These are phyloP conservation scores for Delonix regia DNA, from an alignment of 306 rosid genomes.

Conservation along the genomic window DNA sequence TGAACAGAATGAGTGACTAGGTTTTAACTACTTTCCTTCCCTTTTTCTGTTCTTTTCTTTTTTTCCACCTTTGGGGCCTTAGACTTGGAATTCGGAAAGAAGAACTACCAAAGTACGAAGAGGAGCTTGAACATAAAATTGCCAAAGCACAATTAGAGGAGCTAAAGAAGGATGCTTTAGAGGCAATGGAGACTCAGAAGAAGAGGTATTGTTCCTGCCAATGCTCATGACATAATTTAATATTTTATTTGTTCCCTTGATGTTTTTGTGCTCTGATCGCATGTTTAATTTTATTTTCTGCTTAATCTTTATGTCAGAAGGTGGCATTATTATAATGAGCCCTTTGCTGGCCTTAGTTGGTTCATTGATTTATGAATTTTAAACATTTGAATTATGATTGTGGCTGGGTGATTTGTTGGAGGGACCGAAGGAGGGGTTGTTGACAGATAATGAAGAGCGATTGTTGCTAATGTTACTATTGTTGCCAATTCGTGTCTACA, in stretches of 20 bases:
- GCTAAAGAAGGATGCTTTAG: slow-evolving; percentile 78
- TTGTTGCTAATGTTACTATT: background rate
- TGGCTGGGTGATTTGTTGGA: background rate
- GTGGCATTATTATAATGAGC: slow-evolving; percentile 11
- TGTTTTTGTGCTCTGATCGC: slow-evolving; percentile 5
- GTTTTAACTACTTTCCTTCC: background rate
- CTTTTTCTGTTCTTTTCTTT: background rate
- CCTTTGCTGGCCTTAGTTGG: background rate
- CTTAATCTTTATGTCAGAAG: slow-evolving; percentile 3
- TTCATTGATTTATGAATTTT: slow-evolving; percentile 3
- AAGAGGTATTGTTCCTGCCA: slow-evolving; percentile 53
- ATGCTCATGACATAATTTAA: background rate
- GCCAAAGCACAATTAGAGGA: slow-evolving; percentile 90
- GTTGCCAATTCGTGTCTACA: background rate
- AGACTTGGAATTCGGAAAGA: slow-evolving; percentile 7
- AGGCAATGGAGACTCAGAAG: slow-evolving; percentile 93
- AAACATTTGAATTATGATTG: background rate
- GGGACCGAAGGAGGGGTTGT: background rate
- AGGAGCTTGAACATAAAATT: slow-evolving; percentile 70
- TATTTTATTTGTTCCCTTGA: slow-evolving; percentile 20
- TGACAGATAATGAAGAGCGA: background rate
- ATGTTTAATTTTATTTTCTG: slow-evolving; percentile 5
- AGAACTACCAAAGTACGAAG: slow-evolving; percentile 77
- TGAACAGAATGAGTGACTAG: slow-evolving; percentile 11
- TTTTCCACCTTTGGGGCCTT: background rate